Conservation (phyloP, 2,329 filamentous ascomycete species). For the Penicillium brevicompactum region DNA sequence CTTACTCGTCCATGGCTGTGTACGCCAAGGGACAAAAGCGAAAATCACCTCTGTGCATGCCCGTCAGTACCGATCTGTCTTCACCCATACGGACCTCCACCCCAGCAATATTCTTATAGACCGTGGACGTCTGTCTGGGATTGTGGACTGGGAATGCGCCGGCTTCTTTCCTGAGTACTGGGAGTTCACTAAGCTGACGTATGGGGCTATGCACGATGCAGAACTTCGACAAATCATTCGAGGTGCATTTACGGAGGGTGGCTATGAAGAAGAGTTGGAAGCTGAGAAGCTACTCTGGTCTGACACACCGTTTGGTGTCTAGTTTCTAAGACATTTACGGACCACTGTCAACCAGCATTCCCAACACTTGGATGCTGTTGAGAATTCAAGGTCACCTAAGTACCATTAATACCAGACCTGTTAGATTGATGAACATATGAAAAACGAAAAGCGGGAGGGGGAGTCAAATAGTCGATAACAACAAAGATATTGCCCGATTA, state of each 20-base stretch:
- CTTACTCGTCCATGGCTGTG: constrained; percentile 5
- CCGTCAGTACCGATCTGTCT: constrained; percentile 15
- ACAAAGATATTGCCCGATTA: too few species aligned
- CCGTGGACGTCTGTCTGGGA: constrained; percentile 20
- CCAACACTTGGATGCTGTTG: too few species aligned
- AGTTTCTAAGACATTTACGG: too few species aligned
- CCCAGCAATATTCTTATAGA: constrained; percentile 24
- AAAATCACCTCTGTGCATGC: constrained; percentile 1
- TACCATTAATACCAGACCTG: too few species aligned
- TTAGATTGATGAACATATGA: too few species aligned
- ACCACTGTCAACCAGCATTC: too few species aligned
- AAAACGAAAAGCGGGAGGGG: too few species aligned
- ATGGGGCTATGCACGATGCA: not conserved
- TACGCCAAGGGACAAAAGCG: constrained; percentile 3
- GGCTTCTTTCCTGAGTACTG: constrained; percentile 32
- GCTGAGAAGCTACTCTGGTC: constrained; percentile 14
- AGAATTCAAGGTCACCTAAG: too few species aligned
- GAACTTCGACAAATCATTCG: constrained; percentile 8
- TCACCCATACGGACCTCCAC: constrained; percentile 27
- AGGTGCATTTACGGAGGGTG: constrained; percentile 7
- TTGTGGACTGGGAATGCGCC: constrained; percentile 36
- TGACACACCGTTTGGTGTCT: not conserved
- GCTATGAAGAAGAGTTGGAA: constrained; percentile 15
- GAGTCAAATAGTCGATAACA: too few species aligned
- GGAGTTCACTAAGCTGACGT: constrained; percentile 30